Base-by-base conservation (phyloP, 176 grass and related monocot genomes). In the Musa itinerans region DNA sequence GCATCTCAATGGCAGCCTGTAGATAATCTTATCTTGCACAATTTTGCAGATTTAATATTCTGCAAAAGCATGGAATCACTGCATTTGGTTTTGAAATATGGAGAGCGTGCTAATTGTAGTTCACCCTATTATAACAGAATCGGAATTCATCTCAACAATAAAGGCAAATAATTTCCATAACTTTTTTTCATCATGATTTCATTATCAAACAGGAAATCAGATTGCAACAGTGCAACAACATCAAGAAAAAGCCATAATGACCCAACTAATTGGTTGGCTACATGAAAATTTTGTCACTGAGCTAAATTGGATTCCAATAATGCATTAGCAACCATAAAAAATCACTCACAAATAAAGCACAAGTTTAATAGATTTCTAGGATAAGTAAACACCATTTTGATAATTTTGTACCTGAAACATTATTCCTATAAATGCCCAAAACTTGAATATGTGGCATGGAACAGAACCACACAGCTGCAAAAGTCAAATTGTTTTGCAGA, bases 351-450 rank as follows among this genome's bases (percentile, higher is more conserved):
- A 9, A n/a, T 56, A 78, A 22, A 52, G 54, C 27, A 49, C 9
- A 20, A 73, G 54, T 50, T 83, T 58, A 50, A 34, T 16, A 53
- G 51, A 76, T 43, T 43, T 43, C 34, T 43, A 43, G 34, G 34
- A 43, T 43, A 43, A 43, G 34, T 43, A 43, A 43, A 43, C 4
- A 43, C n/a, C 3, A 12, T 8, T 8, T 23, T 75, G 72, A 16
- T 26, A 63, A 53, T 17, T 43, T 65, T 83, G 8, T 82, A 98
- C 95, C 90, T 98, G 95, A 74, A 86, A 79, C 82, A 98, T 85
- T 79, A 98, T 98, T 71, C 95, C 95, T 48, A 87, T 78, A 80
- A 93, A 98, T 70, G 95, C 95, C 95, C 95, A 98, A 61, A 91
- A 89, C 73, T 98, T 98, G 86, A 89, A 89, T 71, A 93, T 98